Conservation (phyloP, 352 stramenopile genomes). For the Labyrinthula sp. region DNA sequence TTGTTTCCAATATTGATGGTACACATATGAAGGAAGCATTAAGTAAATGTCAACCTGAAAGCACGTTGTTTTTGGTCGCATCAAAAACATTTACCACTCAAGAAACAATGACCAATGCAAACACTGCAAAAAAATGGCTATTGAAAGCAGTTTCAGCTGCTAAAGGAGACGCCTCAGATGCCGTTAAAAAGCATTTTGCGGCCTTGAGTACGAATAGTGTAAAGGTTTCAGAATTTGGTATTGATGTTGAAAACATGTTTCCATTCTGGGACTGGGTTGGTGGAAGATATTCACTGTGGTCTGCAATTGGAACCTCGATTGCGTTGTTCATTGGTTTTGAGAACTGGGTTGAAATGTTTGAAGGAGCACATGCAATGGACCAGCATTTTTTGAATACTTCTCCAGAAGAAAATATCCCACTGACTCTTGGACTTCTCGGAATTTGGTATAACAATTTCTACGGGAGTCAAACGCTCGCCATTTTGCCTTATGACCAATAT, state of each 20-base stretch:
- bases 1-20: conserved; percentile 92
- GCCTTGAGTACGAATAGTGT: conserved; percentile 40
- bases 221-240: conserved; percentile 69
- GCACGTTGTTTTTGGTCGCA: conserved; percentile 84
- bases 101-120: conserved; percentile 95
- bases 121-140: conserved; percentile 81
- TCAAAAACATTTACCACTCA: conserved; percentile 96
- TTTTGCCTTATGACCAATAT: conserved; percentile 62
- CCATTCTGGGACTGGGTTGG: conserved; percentile 97
- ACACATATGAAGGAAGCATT: conserved; percentile 74
- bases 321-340: conserved; percentile 79
- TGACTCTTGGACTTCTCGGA: conserved; percentile 82
- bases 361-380: conserved; percentile 86
- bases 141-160: conserved; percentile 40
- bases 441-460: conserved; percentile 97
- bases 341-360: conserved; percentile 70
- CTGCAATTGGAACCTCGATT: conserved; percentile 79
- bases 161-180: conserved; percentile 32
- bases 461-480: conserved; percentile 48
- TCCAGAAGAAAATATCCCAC: conserved; percentile 67
- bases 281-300: conserved; percentile 87
- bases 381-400: conserved; percentile 74
- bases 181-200: conserved; percentile 43
- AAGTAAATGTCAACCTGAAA: conserved; percentile 68
- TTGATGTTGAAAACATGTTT: conserved; percentile 82